Evolutionary conservation across 345 rosid species (phyloP).

Genomic region (Eucalyptus marginata): DNA sequence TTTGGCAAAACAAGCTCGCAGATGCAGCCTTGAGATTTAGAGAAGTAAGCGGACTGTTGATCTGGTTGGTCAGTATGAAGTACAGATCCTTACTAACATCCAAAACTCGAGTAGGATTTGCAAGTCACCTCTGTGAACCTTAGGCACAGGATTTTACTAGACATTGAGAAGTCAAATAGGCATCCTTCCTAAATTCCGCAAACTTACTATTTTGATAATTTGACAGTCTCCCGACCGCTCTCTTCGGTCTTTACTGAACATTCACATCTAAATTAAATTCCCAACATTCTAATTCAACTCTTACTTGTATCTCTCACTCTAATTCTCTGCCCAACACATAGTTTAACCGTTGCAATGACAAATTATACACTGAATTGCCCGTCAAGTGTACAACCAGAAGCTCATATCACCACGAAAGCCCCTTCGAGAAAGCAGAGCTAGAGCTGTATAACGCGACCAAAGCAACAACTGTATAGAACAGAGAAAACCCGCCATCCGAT

Average conservation of each 20-base stretch:
- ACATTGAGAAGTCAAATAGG: background rate
- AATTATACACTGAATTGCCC: background rate
- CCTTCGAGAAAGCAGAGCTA: background rate
- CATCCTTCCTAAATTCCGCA: background rate
- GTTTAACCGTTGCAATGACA: background rate
- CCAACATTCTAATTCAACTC: background rate
- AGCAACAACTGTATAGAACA: background rate
- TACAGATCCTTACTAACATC: background rate
- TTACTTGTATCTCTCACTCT: background rate
- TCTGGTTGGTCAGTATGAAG: background rate
- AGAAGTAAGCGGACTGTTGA: background rate
- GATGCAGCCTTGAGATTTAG: background rate
- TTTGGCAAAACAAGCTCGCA: background rate
- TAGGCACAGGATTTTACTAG: background rate
- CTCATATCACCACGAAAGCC: background rate
- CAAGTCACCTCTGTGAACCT: background rate
- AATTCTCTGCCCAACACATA: background rate
- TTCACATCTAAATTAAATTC: background rate
- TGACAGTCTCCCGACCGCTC: background rate
- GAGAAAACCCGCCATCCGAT: background rate
- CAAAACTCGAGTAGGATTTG: background rate
- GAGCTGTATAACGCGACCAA: background rate
- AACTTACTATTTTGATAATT: background rate
- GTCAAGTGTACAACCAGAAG: background rate
- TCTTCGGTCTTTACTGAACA: background rate